Percentiles rank a stretch among this genome's conserved stretches.
These are phyloP conservation scores for Tubosaeta sp. DNA, from an alignment of 768 basidiomycete species.

Conservation along the genomic window DNA sequence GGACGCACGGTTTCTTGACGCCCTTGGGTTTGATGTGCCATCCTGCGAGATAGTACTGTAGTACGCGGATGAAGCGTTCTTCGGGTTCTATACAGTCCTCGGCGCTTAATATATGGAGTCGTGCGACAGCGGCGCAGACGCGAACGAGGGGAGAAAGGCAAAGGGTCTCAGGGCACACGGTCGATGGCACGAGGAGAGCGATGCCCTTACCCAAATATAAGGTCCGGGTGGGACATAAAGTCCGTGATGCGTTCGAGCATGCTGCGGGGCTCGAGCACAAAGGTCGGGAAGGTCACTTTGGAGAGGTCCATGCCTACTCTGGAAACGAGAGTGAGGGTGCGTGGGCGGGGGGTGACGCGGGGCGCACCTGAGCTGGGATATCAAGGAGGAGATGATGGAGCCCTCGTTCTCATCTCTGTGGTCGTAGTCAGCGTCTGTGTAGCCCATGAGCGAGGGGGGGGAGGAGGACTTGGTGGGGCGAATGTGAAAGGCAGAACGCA, in stretches of 20 bases:
- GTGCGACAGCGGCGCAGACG: conserved; percentile 1
- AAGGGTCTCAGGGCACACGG: conserved; percentile 21
- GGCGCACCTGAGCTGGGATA: conserved; percentile 79
- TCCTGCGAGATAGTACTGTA: conserved; percentile 95
- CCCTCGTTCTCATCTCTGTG: conserved; percentile 89
- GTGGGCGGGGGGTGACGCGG: not conserved
- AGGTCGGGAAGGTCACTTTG: conserved; percentile 90
- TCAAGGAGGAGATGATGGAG: conserved; percentile 80
- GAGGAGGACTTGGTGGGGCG: conserved; percentile 1
- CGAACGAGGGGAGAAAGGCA: not conserved
- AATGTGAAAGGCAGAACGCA: conserved; percentile 38
- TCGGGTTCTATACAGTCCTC: conserved; percentile 78
- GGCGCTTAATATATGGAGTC: conserved; percentile 47
- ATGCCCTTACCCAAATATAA: conserved; percentile 81
- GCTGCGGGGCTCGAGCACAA: conserved; percentile 94
- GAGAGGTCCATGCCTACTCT: conserved; percentile 97
- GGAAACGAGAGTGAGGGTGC: conserved; percentile 5
- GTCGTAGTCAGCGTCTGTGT: conserved; percentile 32
- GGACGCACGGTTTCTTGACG: conserved; percentile 93
- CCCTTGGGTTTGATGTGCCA: conserved; percentile 99
- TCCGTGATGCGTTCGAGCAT: conserved; percentile 99
- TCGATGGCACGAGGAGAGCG: conserved; percentile 10
- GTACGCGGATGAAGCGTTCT: conserved; percentile 86
- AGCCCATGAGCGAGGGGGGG: conserved; percentile 24
- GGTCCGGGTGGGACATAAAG: conserved; percentile 98